Base-by-base conservation (phyloP, 495 filamentous ascomycete species). In the Pyrenopolyporus hunteri region DNA sequence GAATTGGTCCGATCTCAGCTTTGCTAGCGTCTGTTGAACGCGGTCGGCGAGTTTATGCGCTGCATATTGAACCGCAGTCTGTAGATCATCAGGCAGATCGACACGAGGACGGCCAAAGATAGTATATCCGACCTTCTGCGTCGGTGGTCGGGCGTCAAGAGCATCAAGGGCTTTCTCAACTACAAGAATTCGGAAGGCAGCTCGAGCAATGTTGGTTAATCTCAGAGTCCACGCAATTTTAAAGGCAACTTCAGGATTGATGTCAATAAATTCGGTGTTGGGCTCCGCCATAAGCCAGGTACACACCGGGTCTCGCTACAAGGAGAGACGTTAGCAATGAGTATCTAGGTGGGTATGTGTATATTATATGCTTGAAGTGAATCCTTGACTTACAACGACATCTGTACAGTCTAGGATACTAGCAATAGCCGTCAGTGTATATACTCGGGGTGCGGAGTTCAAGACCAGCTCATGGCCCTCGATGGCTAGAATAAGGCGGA, bases 361-460 rank as follows among this genome's bases (percentile, higher is more conserved):
- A 17, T 13, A 6, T 9, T 31, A 39, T 37, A 42, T 16, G 6
- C 13, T 48, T 1, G 0, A 20, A 20, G 32, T 7, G 28, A 42
- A 10, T 43, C 33, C 13, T n/a, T n/a, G n/a, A 64, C 73, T 61
- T 55, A 77, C 74, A 29, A 80, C 70, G 14, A 76, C 54, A 22
- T 57, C 45, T 0, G 78, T 75, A 14, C 87, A 77, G 1, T 84
- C 79, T 16, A 86, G 78, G 43, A 83, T 69, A 16, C 83, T 83
- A 16, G 85, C 85, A 2, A 89, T 69, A 6, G 78, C 81, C 11
- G 83, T 83, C 11, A 85, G 80, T 0, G 85, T 87, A 80, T 83
- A 88, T 42, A 87, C 66, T 20, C 87, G 85, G 31, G 80, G 74
- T n/a, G 87, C 85, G 0, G 86, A 88, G 62, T 89, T 81, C n/a